phyloP scores from a whole-genome alignment of 2,329 filamentous ascomycete genomes.

The Monilinia laxa region DNA sequence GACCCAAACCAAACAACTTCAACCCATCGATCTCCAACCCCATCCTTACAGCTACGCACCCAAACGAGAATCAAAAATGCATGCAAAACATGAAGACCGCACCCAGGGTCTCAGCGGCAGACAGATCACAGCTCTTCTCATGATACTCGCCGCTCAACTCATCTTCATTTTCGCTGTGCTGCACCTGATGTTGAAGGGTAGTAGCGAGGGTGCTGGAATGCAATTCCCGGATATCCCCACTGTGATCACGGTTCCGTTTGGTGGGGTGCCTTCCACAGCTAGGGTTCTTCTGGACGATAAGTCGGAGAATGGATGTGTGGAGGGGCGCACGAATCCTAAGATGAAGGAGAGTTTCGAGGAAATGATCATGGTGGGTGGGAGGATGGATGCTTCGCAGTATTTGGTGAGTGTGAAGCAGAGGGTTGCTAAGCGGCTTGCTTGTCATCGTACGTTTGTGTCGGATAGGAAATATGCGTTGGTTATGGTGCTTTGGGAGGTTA shows the following conservation, averaged over 20 bases:
- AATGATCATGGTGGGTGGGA: fast-evolving
- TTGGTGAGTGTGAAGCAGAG: background rate
- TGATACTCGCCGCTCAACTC: background rate
- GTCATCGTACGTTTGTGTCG: background rate
- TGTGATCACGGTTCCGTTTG: fast-evolving
- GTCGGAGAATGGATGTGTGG: too few species aligned
- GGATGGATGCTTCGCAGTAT: background rate
- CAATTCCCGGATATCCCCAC: background rate
- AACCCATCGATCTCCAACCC: background rate
- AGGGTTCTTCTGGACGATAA: background rate
- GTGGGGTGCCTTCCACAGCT: background rate
- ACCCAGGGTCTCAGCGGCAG: background rate
- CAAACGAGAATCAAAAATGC: background rate
- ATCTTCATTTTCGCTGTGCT: background rate
- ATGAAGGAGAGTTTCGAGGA: background rate
- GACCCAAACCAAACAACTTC: background rate
- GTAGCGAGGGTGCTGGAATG: fast-evolving
- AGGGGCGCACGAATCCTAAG: background rate
- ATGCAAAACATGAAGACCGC: too few species aligned
- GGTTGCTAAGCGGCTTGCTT: background rate
- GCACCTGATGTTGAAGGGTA: background rate
- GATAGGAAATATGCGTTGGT: background rate
- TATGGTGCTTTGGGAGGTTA: background rate
- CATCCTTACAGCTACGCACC: background rate
- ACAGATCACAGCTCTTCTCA: background rate